Evolutionary conservation across 345 rosid genomes (phyloP).

Genomic region (Euphorbia pulcherrima): DNA sequence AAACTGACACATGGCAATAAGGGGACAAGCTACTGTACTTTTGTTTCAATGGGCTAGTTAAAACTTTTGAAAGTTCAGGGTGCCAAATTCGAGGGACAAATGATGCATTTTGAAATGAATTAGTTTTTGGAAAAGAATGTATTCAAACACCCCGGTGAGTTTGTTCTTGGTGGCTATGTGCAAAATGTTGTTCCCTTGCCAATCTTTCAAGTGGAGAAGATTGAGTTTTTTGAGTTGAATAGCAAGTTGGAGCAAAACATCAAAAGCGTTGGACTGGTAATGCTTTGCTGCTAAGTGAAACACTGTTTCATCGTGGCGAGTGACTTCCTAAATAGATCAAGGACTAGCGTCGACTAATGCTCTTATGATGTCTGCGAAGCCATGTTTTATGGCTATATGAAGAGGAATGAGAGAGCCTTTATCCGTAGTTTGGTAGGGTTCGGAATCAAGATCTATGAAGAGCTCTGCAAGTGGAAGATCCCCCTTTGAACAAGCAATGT

Average conservation of each 20-base stretch:
- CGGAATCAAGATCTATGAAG: not conserved
- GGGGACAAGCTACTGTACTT: no score
- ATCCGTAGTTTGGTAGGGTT: not conserved
- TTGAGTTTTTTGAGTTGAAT: not conserved
- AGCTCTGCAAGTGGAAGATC: not conserved
- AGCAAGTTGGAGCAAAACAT: not conserved
- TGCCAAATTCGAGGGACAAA: no score
- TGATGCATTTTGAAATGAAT: no score
- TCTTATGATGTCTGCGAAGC: not conserved
- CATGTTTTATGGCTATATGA: not conserved
- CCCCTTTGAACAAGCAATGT: not conserved
- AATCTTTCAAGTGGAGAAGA: slow-evolving; percentile 1
- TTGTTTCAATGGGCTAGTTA: no score
- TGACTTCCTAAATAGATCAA: not conserved
- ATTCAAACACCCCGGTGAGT: not conserved
- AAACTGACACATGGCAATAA: no score
- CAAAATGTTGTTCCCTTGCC: slow-evolving; percentile 9
- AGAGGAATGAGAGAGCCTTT: slow-evolving; percentile 6
- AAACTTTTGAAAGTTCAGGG: no score
- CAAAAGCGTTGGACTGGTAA: slow-evolving; percentile 2
- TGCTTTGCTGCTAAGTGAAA: slow-evolving; percentile 7
- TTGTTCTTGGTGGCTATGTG: slow-evolving; percentile 11
- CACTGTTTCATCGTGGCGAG: slow-evolving; percentile 3
- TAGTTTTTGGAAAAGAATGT: no score
- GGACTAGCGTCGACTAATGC: slow-evolving; percentile 3